Evolutionary conservation across 179 eudicot species (phyloP).

Genomic region (Beta corolliflora): DNA sequence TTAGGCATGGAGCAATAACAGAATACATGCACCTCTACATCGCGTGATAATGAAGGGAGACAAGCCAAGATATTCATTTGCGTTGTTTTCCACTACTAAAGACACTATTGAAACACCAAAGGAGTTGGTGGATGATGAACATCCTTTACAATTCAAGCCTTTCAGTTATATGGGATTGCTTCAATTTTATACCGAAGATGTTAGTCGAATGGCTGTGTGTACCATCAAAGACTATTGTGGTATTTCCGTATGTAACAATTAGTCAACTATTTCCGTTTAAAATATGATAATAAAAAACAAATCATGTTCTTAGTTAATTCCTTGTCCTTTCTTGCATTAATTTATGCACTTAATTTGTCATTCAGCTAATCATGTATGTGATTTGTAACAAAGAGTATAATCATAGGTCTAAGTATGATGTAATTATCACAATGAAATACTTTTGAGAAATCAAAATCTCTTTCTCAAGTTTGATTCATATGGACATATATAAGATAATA

Average conservation of each 20-base stretch:
- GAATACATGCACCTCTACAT: constrained; percentile 63
- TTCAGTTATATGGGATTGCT: constrained; percentile 59
- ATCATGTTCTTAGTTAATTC: too few species aligned
- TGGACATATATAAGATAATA: too few species aligned
- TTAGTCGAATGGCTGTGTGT: constrained; percentile 44
- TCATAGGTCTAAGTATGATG: not conserved
- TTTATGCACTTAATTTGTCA: not conserved
- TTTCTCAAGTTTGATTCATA: too few species aligned
- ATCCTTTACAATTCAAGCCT: constrained; percentile 59
- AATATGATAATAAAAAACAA: too few species aligned
- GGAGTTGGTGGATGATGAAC: constrained; percentile 60
- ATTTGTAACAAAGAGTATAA: not conserved
- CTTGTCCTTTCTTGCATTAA: too few species aligned
- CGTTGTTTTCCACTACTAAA: constrained; percentile 54
- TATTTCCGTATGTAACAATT: constrained; percentile 24
- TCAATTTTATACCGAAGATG: constrained; percentile 47
- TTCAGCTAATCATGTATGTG: not conserved
- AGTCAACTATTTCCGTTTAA: not conserved
- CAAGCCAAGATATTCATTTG: constrained; percentile 56
- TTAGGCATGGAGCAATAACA: constrained; percentile 77
- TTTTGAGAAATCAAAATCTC: too few species aligned
- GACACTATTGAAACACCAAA: constrained; percentile 45
- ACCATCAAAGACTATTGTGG: constrained; percentile 66
- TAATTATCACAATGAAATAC: not conserved
- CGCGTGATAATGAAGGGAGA: constrained; percentile 61